These are phyloP conservation scores for Phalaenopsis aphrodite DNA, from an alignment of 106 monocot genomes.

Conservation along the genomic window DNA sequence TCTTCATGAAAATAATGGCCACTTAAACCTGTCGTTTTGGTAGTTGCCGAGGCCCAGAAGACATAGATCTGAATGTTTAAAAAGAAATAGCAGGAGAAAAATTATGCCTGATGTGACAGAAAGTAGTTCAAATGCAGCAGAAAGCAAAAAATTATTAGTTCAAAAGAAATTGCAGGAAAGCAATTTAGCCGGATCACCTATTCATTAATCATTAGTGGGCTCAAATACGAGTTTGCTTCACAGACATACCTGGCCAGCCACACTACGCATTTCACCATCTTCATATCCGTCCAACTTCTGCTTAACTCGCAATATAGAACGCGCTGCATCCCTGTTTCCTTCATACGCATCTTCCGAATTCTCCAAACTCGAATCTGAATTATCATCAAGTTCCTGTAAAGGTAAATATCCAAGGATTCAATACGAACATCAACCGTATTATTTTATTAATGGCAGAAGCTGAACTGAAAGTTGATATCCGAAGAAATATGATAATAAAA, in stretches of 20 bases:
- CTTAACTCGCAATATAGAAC: conserved; percentile 83
- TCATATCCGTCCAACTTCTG: conserved; percentile 96
- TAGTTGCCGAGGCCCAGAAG: too few species aligned
- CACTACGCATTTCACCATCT: conserved; percentile 90
- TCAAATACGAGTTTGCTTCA: background rate
- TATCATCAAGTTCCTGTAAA: conserved; percentile 69
- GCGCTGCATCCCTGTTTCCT: conserved; percentile 96
- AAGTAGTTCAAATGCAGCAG: background rate
- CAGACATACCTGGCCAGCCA: conserved; percentile 74
- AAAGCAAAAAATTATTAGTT: background rate
- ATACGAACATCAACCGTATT: background rate
- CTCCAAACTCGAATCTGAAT: conserved; percentile 51
- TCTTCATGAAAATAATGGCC: too few species aligned
- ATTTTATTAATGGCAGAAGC: background rate
- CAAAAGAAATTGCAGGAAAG: background rate
- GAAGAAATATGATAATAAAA: background rate
- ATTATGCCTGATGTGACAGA: background rate
- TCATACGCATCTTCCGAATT: conserved; percentile 76
- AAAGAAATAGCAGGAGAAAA: background rate
- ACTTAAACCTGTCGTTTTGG: too few species aligned
- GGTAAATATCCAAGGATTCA: background rate
- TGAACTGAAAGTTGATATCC: background rate
- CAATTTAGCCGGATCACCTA: background rate
- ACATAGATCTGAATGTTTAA: too few species aligned
- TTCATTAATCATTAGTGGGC: background rate